Conservation (phyloP, 2,329 filamentous ascomycete species). For the Fusarium subtropicale region DNA sequence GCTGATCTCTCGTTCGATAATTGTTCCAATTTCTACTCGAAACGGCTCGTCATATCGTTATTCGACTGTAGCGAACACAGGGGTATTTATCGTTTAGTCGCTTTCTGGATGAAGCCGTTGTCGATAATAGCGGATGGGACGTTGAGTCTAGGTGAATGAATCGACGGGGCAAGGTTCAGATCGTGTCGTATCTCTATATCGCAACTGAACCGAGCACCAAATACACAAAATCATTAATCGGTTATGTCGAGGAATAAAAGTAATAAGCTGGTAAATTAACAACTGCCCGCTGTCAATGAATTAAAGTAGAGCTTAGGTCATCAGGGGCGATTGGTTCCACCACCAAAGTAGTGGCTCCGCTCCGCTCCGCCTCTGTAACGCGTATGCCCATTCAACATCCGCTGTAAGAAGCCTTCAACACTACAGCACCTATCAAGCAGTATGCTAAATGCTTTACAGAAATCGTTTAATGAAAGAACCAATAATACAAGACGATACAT, state of each 20-base stretch:
- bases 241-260: conserved; percentile 5
- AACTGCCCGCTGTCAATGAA: conserved; percentile 6
- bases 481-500: neutral
- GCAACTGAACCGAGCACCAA: neutral
- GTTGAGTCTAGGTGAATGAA: neutral
- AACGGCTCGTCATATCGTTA: conserved; percentile 28
- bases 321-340: conserved; percentile 44
- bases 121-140: conserved; percentile 6
- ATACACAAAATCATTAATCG: conserved; percentile 19
- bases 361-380: conserved; percentile 35
- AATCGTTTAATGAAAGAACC: neutral
- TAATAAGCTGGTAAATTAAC: conserved; percentile 16
- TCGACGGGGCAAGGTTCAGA: neutral
- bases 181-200: neutral
- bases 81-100: conserved; percentile 18
- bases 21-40: conserved; percentile 5
- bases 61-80: conserved; percentile 25
- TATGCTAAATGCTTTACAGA: too few relatives aligned
- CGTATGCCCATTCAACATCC: conserved; percentile 25
- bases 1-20: conserved; percentile 9
- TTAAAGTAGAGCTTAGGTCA: conserved; percentile 42
- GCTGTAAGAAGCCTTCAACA: neutral
- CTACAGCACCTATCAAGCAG: neutral
- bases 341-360: conserved; percentile 28
- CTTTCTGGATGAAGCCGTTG: conserved; percentile 24